Evolutionary conservation across 2,329 filamentous ascomycete species (phyloP).

Genomic region (Tricladium varicosporioides): DNA sequence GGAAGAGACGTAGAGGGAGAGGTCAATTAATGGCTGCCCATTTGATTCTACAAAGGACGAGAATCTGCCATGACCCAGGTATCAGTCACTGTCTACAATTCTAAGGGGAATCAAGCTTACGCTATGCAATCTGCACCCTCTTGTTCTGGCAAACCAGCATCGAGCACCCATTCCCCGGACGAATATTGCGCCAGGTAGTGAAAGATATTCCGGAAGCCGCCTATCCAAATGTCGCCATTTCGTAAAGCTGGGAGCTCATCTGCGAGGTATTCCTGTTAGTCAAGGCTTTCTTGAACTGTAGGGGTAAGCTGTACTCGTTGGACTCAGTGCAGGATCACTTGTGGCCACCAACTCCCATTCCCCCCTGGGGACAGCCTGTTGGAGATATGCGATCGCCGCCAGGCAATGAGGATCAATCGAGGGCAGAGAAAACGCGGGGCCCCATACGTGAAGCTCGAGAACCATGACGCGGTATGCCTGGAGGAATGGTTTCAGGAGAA

Average conservation of each 20-base stretch:
- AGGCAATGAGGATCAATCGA: conserved; percentile 92
- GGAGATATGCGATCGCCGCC: conserved; percentile 75
- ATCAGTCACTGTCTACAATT: too few species aligned
- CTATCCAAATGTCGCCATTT: conserved; percentile 51
- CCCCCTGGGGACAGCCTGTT: conserved; percentile 54
- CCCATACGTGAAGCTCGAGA: conserved; percentile 84
- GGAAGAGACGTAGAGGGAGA: conserved; percentile 86
- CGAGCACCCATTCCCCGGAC: conserved; percentile 46
- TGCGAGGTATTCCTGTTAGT: conserved; percentile 24
- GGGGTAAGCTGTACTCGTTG: conserved; percentile 59
- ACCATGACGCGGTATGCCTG: conserved; percentile 37
- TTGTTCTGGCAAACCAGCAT: conserved; percentile 40
- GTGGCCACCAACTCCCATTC: conserved; percentile 71
- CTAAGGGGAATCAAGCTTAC: too few species aligned
- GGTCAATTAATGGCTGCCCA: conserved; percentile 75
- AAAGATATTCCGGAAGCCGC: conserved; percentile 52
- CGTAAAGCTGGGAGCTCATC: conserved; percentile 57
- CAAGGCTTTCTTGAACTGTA: too few species aligned
- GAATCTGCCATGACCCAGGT: conserved; percentile 40
- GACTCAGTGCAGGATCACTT: conserved; percentile 69
- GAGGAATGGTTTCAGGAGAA: conserved; percentile 3
- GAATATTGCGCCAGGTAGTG: conserved; percentile 45
- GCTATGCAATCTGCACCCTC: conserved; percentile 48
- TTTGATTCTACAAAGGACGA: conserved; percentile 71
- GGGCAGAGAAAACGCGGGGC: conserved; percentile 80